phyloP scores from a whole-genome alignment of 2,329 filamentous ascomycete species.

The Geosmithia flava region DNA sequence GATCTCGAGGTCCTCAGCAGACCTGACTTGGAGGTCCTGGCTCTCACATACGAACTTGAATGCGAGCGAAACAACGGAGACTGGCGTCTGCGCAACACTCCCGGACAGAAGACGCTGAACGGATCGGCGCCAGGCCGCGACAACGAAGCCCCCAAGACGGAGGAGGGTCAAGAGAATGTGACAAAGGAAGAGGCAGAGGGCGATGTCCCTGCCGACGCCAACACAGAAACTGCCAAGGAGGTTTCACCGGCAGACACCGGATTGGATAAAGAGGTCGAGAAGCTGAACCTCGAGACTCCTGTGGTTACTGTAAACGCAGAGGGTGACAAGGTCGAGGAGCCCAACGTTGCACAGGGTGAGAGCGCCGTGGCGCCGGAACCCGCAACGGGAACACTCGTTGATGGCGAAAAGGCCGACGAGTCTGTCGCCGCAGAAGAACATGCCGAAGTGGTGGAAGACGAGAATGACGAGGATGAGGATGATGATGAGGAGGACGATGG shows the following conservation, averaged over 20 bases:
- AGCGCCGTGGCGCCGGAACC: slow-evolving; percentile 4
- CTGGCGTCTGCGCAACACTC: slow-evolving; percentile 68
- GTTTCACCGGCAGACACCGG: slow-evolving; percentile 1
- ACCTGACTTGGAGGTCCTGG: slow-evolving; percentile 81
- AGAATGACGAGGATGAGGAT: slow-evolving; percentile 13
- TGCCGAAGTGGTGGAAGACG: slow-evolving; percentile 1
- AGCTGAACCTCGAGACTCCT: slow-evolving; percentile 6
- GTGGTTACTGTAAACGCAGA: slow-evolving; percentile 1
- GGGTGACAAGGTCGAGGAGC: slow-evolving; percentile 1
- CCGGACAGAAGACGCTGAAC: slow-evolving; percentile 68
- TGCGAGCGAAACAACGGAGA: slow-evolving; percentile 82
- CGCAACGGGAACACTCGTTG: slow-evolving; percentile 2
- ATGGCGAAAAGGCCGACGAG: slow-evolving; percentile 7
- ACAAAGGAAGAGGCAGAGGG: slow-evolving; percentile 4
- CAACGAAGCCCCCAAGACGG: slow-evolving; percentile 9
- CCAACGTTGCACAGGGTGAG: background rate
- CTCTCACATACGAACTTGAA: slow-evolving; percentile 88
- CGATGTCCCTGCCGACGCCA: background rate
- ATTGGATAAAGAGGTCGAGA: slow-evolving; percentile 2
- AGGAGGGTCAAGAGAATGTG: slow-evolving; percentile 10
- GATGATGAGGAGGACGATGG: slow-evolving; percentile 39
- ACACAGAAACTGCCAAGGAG: slow-evolving; percentile 3
- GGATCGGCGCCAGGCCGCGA: slow-evolving; percentile 46
- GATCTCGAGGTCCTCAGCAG: slow-evolving; percentile 79
- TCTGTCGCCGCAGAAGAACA: slow-evolving; percentile 13